Conservation (phyloP, 2,329 filamentous ascomycete genomes). For the Alternaria longipes region DNA sequence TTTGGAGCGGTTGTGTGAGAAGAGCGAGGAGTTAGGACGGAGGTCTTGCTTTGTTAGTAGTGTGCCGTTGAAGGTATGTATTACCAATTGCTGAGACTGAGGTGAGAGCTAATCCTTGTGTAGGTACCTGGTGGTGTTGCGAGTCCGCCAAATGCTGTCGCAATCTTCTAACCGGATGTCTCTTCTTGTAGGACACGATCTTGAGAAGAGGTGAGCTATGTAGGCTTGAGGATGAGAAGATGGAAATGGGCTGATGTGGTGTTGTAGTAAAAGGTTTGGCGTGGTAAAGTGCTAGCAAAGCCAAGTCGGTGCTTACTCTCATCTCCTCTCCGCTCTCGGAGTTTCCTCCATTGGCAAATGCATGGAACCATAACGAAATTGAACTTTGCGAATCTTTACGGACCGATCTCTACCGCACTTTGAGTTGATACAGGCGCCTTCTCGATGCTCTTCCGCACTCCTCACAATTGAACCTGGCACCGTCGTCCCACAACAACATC, state of each 20-base stretch:
- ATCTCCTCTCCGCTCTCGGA: background rate
- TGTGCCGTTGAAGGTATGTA: conserved; percentile 63
- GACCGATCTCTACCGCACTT: background rate
- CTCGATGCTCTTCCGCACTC: background rate
- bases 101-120: background rate
- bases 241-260: background rate
- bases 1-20: conserved; percentile 61
- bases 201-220: background rate
- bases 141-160: conserved; percentile 50
- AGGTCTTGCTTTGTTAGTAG: conserved; percentile 71
- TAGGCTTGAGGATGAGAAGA: background rate
- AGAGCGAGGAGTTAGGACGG: conserved; percentile 62
- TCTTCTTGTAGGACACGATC: background rate
- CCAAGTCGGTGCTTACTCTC: conserved; percentile 4
- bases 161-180: conserved; percentile 39
- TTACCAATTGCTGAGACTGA: background rate
- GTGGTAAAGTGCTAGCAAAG: background rate
- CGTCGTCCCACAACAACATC: background rate
- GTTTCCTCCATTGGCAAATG: background rate
- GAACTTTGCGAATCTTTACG: background rate
- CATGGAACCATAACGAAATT: background rate
- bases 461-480: background rate
- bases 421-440: background rate
- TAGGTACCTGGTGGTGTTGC: conserved; percentile 59
- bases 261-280: background rate